Evolutionary conservation across 805 yeast genomes (phyloP).

Genomic region (Lipomyces kockii): DNA sequence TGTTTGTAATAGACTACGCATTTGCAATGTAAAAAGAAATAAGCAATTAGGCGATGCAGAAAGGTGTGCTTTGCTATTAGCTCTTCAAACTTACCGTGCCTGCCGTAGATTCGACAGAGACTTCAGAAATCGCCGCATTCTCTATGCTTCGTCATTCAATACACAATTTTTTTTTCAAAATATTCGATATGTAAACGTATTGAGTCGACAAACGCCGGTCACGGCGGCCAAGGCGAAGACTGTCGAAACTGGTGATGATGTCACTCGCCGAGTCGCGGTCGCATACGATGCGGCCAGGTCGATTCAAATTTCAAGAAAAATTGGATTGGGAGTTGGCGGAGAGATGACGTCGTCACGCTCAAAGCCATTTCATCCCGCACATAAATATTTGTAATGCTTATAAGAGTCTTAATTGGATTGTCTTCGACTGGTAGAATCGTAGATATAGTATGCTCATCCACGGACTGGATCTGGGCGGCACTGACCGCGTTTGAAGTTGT

Average conservation of each 20-base stretch:
- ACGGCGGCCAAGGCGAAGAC: background rate
- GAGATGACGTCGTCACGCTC: background rate
- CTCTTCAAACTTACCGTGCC: background rate
- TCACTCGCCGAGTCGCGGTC: background rate
- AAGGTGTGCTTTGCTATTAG: too few species aligned
- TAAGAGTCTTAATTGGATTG: background rate
- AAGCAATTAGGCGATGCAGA: background rate
- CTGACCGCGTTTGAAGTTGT: too few species aligned
- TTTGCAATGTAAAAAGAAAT: background rate
- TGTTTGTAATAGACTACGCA: background rate
- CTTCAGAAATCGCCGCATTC: slow-evolving; percentile 1
- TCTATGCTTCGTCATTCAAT: background rate
- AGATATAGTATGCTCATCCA: too few species aligned
- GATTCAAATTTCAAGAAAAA: background rate
- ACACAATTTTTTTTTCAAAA: background rate
- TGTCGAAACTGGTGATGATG: background rate
- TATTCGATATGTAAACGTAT: background rate
- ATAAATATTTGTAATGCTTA: background rate
- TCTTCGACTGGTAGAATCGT: background rate
- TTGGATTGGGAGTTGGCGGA: background rate
- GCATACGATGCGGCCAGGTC: background rate
- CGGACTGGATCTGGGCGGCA: background rate
- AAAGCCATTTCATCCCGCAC: background rate
- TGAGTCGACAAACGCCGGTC: background rate
- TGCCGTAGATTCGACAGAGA: slow-evolving; percentile 12